These are phyloP conservation scores for Tolypocladium pustulatum DNA, from an alignment of 2,329 filamentous ascomycete species.

Conservation along the genomic window DNA sequence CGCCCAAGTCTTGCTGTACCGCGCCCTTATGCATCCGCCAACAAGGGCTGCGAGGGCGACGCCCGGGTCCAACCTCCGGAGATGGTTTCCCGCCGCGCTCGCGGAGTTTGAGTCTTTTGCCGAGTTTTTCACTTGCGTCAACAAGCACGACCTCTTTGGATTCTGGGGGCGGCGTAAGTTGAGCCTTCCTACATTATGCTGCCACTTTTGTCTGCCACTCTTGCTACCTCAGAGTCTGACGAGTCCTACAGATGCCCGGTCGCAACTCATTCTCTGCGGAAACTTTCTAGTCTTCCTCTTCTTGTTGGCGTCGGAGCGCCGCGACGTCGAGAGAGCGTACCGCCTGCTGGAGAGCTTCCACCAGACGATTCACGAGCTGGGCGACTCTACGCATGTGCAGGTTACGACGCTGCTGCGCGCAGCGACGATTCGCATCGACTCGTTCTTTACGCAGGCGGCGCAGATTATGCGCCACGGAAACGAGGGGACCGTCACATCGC, in stretches of 20 bases:
- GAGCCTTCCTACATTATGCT: neutral
- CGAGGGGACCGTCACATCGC: conserved; percentile 34
- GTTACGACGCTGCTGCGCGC: conserved; percentile 23
- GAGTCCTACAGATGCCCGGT: conserved; percentile 18
- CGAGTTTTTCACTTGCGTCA: conserved; percentile 24
- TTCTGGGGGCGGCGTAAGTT: conserved; percentile 35
- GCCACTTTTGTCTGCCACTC: neutral
- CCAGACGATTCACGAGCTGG: conserved; percentile 22
- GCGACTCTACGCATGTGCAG: conserved; percentile 17
- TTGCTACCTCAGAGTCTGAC: neutral
- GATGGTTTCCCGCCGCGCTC: conserved; percentile 23
- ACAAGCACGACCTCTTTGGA: conserved; percentile 23
- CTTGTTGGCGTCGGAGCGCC: conserved; percentile 25
- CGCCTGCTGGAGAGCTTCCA: conserved; percentile 26
- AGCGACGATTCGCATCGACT: conserved; percentile 25
- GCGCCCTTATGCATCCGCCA: conserved; percentile 34
- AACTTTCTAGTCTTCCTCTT: conserved; percentile 40
- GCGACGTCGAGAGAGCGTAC: conserved; percentile 23
- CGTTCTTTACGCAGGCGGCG: conserved; percentile 27
- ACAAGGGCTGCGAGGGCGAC: conserved; percentile 27
- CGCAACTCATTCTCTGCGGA: conserved; percentile 33
- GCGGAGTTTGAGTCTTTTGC: conserved; percentile 25
- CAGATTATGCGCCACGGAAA: conserved; percentile 16
- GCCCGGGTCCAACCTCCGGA: conserved; percentile 22
- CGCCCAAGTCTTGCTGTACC: conserved; percentile 28